phyloP scores from a whole-genome alignment of 305 asterid species.

The Fraxinus ornus region DNA sequence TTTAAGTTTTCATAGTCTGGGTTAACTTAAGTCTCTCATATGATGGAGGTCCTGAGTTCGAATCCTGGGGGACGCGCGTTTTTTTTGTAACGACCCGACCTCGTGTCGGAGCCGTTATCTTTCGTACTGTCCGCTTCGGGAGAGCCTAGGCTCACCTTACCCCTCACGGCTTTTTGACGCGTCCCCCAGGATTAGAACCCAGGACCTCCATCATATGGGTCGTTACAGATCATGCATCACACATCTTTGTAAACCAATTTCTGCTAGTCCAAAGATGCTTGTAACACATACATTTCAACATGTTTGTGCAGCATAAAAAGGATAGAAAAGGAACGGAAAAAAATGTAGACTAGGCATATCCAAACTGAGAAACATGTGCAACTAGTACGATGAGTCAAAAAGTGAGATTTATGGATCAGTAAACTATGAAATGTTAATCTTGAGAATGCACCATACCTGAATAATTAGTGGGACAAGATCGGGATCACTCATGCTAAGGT shows the following conservation, averaged over 20 bases:
- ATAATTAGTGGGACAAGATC: conserved; percentile 94
- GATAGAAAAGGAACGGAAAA: not conserved
- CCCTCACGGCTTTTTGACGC: too few relatives aligned
- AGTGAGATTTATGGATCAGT: not conserved
- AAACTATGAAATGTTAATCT: conserved; percentile 19
- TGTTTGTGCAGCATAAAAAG: not conserved
- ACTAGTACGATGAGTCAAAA: not conserved
- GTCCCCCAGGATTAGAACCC: too few relatives aligned
- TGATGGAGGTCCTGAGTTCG: too few relatives aligned
- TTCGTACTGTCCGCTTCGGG: too few relatives aligned
- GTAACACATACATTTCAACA: not conserved
- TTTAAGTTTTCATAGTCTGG: too few relatives aligned
- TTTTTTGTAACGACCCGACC: too few relatives aligned
- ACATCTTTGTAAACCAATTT: not conserved
- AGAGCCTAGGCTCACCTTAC: too few relatives aligned
- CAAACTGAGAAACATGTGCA: not conserved
- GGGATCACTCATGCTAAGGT: conserved; percentile 95
- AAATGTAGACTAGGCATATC: not conserved
- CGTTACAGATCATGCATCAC: too few relatives aligned
- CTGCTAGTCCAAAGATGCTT: not conserved
- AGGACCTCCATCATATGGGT: too few relatives aligned
- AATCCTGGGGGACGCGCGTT: too few relatives aligned
- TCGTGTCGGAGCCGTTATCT: too few relatives aligned
- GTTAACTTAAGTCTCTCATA: too few relatives aligned
- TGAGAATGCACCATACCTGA: conserved; percentile 55